Evolutionary conservation across 345 rosid genomes (phyloP).

Genomic region (Camelina neglecta): DNA sequence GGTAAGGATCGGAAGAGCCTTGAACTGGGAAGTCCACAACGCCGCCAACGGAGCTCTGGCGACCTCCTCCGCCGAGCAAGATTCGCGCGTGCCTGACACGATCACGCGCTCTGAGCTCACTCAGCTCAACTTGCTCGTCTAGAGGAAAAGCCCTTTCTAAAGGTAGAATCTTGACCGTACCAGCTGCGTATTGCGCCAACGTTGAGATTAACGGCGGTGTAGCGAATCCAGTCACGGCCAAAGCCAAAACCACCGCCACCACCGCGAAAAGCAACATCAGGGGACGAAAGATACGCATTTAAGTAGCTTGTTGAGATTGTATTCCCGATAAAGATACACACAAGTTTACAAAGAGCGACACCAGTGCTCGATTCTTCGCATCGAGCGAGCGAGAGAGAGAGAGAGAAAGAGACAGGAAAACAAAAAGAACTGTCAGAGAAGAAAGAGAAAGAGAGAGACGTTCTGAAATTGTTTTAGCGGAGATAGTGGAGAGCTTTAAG

Average conservation of each 20-base stretch:
- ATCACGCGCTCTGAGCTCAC: conserved; percentile 69
- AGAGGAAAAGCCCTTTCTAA: conserved; percentile 74
- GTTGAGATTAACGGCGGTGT: conserved; percentile 26
- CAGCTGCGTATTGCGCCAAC: conserved; percentile 41
- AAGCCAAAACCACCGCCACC: conserved; percentile 20
- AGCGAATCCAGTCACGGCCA: conserved; percentile 27
- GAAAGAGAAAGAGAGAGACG: conserved; percentile 31
- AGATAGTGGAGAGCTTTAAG: conserved; percentile 22
- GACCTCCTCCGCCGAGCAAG: conserved; percentile 61
- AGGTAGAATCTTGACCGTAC: conserved; percentile 48
- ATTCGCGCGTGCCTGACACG: conserved; percentile 72
- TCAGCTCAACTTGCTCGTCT: conserved; percentile 54
- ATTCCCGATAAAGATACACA: conserved; percentile 14
- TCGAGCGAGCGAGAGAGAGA: conserved; percentile 32
- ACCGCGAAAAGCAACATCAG: conserved; percentile 36
- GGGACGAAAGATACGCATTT: conserved; percentile 44
- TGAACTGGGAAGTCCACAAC: conserved; percentile 59
- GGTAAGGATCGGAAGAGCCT: conserved; percentile 88
- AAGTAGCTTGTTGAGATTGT: conserved; percentile 30
- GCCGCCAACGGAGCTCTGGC: conserved; percentile 64
- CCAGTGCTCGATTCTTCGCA: conserved; percentile 48
- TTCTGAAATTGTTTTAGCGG: conserved; percentile 34
- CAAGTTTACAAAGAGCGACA: conserved; percentile 1
- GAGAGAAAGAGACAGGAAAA: conserved; percentile 22
- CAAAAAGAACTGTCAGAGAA: conserved; percentile 33